Percentiles rank a stretch among this genome's conserved stretches.
These are phyloP conservation scores for Hysterangium stoloniferum DNA, from an alignment of 768 basidiomycete genomes.

Conservation along the genomic window DNA sequence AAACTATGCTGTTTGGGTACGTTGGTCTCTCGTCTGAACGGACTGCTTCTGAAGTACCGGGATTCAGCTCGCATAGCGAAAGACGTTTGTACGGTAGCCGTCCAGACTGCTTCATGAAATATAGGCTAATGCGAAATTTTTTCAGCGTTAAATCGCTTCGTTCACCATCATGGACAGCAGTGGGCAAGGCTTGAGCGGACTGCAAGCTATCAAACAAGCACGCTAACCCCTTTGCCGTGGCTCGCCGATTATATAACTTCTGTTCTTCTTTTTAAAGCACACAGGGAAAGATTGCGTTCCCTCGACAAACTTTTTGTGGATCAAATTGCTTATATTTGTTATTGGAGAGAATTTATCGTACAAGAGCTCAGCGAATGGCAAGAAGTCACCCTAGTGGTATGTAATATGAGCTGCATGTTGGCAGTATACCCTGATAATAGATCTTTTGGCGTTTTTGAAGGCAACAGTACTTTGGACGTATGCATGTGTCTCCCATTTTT, in stretches of 20 bases:
- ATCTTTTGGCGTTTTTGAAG: neutral
- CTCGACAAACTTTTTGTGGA: conserved; percentile 48
- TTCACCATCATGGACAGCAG: conserved; percentile 48
- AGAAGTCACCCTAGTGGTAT: conserved; percentile 31
- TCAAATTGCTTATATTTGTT: conserved; percentile 42
- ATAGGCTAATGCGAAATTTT: conserved; percentile 32
- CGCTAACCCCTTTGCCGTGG: conserved; percentile 22
- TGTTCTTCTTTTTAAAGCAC: conserved; percentile 33
- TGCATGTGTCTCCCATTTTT: neutral
- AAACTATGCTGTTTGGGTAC: neutral
- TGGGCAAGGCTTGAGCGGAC: conserved; percentile 18
- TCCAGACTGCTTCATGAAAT: neutral
- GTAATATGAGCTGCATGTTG: conserved; percentile 14
- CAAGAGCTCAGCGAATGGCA: conserved; percentile 44
- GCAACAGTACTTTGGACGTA: conserved; percentile 2
- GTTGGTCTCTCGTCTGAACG: neutral
- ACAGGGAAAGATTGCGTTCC: conserved; percentile 32
- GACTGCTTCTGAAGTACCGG: neutral
- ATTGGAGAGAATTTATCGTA: conserved; percentile 48
- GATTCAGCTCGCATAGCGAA: neutral
- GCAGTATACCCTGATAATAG: neutral
- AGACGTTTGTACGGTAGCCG: neutral
- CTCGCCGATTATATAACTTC: conserved; percentile 26
- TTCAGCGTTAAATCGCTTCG: conserved; percentile 43
- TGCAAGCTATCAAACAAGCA: conserved; percentile 47